These are phyloP conservation scores for Lepiota brunneoincarnata DNA, from an alignment of 768 basidiomycete species.

Conservation along the genomic window DNA sequence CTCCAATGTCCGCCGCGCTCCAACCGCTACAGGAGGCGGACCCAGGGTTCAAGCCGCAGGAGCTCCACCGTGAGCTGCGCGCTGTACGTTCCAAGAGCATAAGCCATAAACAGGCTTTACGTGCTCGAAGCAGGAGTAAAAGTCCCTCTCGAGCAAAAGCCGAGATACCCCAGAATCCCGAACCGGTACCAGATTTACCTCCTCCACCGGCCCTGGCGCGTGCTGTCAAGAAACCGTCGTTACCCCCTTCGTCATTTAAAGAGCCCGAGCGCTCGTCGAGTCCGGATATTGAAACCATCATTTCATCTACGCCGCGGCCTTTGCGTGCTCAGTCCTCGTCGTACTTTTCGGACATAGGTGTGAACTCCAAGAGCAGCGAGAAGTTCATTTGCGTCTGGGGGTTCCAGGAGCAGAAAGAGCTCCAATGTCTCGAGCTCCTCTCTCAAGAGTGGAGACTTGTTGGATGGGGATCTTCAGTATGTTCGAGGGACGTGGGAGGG, in stretches of 20 bases:
- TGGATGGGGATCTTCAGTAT: slow-evolving; percentile 5
- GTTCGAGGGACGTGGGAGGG: slow-evolving; percentile 7
- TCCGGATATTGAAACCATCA: slow-evolving; percentile 24
- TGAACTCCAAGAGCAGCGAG: background rate
- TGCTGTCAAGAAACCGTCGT: background rate
- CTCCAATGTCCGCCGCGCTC: background rate
- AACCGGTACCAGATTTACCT: background rate
- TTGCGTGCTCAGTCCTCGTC: slow-evolving; percentile 4
- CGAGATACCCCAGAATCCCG: background rate
- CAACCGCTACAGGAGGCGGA: slow-evolving; percentile 1
- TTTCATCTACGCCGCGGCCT: slow-evolving; percentile 22
- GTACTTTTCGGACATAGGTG: slow-evolving; percentile 6
- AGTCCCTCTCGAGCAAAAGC: background rate
- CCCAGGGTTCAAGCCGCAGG: background rate
- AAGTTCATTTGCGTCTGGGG: slow-evolving; percentile 9
- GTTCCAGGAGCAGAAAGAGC: slow-evolving; percentile 13
- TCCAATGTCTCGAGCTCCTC: slow-evolving; percentile 2
- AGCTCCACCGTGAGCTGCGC: slow-evolving; percentile 3
- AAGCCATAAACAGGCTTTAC: slow-evolving; percentile 1
- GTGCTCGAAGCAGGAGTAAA: slow-evolving; percentile 4
- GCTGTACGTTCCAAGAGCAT: slow-evolving; percentile 4
- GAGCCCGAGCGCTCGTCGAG: slow-evolving; percentile 15
- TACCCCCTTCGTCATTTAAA: slow-evolving; percentile 1
- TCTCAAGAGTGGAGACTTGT: background rate
- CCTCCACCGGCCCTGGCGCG: background rate